phyloP scores from a whole-genome alignment of 2,329 filamentous ascomycete genomes.

The Ambrosiella beaveri region DNA sequence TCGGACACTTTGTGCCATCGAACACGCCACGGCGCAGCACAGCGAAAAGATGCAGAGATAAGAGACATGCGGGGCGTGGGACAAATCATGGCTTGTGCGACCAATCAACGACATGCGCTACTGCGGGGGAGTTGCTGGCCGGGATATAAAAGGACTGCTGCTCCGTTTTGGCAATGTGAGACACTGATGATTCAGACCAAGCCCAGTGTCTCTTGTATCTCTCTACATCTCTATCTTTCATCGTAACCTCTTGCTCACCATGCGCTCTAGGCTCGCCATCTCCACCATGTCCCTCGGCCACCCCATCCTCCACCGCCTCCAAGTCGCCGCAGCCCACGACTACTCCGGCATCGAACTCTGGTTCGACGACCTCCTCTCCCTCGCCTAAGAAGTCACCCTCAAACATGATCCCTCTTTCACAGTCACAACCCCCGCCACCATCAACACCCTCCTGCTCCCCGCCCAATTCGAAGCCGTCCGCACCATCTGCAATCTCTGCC shows the following conservation, averaged over 20 bases:
- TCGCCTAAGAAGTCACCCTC: not conserved
- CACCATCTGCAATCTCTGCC: constrained; percentile 35
- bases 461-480: constrained; percentile 17
- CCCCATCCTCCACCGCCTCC: constrained; percentile 46
- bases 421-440: not conserved
- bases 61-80: too few relatives aligned
- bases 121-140: too few relatives aligned
- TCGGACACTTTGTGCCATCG: too few relatives aligned
- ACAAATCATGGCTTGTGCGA: too few relatives aligned
- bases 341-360: constrained; percentile 60
- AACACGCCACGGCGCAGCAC: too few relatives aligned
- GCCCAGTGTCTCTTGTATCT: too few relatives aligned
- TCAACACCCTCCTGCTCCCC: constrained; percentile 29
- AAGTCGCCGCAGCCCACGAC: constrained; percentile 41
- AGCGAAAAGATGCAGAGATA: too few relatives aligned
- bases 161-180: too few relatives aligned
- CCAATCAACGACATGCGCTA: too few relatives aligned
- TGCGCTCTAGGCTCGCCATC: constrained; percentile 36
- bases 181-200: too few relatives aligned
- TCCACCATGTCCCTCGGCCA: constrained; percentile 66
- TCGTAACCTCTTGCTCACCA: not conserved
- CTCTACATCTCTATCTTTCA: not conserved
- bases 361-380: constrained; percentile 48
- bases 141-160: too few relatives aligned
- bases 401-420: not conserved